Evolutionary conservation across 495 filamentous ascomycete species (phyloP).

Genomic region (Aspergillus nanangensis): DNA sequence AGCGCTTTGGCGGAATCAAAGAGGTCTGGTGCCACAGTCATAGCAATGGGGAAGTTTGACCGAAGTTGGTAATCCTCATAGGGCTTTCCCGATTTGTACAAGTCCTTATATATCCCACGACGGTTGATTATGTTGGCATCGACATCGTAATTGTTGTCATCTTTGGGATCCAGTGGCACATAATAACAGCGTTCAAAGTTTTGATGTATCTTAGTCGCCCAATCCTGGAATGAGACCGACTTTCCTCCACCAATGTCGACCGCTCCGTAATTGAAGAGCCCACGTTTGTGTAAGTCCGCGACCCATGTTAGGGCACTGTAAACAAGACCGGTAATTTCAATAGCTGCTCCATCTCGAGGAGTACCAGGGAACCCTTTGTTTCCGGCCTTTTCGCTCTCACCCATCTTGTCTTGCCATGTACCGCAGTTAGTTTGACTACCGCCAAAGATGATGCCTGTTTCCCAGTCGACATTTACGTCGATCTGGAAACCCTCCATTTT

Average conservation of each 20-base stretch:
- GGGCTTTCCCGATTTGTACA: conserved; percentile 86
- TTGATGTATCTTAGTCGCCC: conserved; percentile 74
- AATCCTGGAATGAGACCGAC: conserved; percentile 68
- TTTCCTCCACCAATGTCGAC: conserved; percentile 56
- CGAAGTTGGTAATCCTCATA: conserved; percentile 98
- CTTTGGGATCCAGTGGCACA: conserved; percentile 60
- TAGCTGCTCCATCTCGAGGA: conserved; percentile 88
- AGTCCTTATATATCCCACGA: conserved; percentile 95
- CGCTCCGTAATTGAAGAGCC: conserved; percentile 64
- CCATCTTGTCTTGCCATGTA: conserved; percentile 99
- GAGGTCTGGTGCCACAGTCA: conserved; percentile 86
- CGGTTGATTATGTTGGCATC: conserved; percentile 77
- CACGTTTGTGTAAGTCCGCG: conserved; percentile 55
- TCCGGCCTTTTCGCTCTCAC: conserved; percentile 86
- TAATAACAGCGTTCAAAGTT: conserved; percentile 93
- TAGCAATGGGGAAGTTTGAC: conserved; percentile 90
- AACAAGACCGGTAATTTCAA: conserved; percentile 89
- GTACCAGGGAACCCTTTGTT: conserved; percentile 96
- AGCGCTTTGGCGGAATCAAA: conserved; percentile 77
- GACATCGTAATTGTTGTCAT: conserved; percentile 74
- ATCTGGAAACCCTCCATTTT: conserved; percentile 86
- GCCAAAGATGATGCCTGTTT: conserved; percentile 86
- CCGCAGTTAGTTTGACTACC: conserved; percentile 94
- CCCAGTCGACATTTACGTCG: conserved; percentile 87
- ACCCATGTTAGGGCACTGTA: conserved; percentile 89